Evolutionary conservation across 129 eudicot genomes (phyloP).

Genomic region (carrot (Daucus carota)): DH1_v3.0 NC_030389.2:776501-777000

Average conservation of each 20-base stretch:
- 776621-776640: background rate
- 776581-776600: background rate
- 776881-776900: background rate
- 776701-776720: too few species aligned
- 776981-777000: background rate
- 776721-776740: too few species aligned
- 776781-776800: background rate
- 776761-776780: background rate
- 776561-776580: background rate
- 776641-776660: background rate
- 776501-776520: background rate
- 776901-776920: background rate
- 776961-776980: background rate
- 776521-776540: background rate
- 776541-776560: background rate
- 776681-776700: background rate
- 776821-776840: background rate
- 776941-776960: background rate
- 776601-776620: background rate
- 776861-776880: background rate
- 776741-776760: background rate
- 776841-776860: background rate
- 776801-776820: too few species aligned
- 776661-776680: background rate
- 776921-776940: background rate